Base-by-base conservation (phyloP, 176 grass and related monocot species). In the Aegilops longissima region DNA sequence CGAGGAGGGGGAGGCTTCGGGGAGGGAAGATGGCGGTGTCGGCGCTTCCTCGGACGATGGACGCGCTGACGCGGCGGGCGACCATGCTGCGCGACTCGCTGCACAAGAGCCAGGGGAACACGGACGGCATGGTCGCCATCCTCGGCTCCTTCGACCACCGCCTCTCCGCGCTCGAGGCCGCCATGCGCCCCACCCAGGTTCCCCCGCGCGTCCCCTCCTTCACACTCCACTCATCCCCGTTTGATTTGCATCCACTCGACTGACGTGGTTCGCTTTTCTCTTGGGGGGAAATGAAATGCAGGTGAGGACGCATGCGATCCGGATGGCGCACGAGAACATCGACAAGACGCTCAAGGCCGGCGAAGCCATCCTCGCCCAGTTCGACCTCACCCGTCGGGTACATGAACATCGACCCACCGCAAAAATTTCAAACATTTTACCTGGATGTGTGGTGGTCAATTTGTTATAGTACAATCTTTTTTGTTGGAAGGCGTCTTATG, bases 101-200 rank as follows among this genome's bases (percentile, higher is more conserved):
- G 83, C 84, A 91, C 58, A 81, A 80, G 81, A 93, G 97, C 84
- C 87, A 94, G 69, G 81, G 66, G 33, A 96, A 98, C 88, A 98
- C 94, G 35, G 92, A 98, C 13, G 78, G 88, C 71, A 96, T 94
- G 94, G 94, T 98, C 23, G n/a, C 90, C 66, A 96, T 92, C 84
- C 90, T 98, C 82, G 96, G 96, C 18, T 94, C 96, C 86, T 96
- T 98, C 87, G 96, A 96, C 84, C 93, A 98, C 84, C 96, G 90
- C 79, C 93, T 96, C 84, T 98, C 96, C 64, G 92, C 88, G 68
- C 92, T 98, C 76, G 96, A 98, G 87, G 90, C 93, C 30, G 90
- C 88, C 69, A 96, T 96, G 93, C 96, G 96, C 58, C 97, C 97
- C 84, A 94, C 89, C 29, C 96, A 96, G 94, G 96, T 94, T 29